A percentile compares a stretch with the other conserved stretches of the same genome.
phyloP scores from a whole-genome alignment of 2,329 filamentous ascomycete genomes.

The Tolypocladium ovalisporum region DNA sequence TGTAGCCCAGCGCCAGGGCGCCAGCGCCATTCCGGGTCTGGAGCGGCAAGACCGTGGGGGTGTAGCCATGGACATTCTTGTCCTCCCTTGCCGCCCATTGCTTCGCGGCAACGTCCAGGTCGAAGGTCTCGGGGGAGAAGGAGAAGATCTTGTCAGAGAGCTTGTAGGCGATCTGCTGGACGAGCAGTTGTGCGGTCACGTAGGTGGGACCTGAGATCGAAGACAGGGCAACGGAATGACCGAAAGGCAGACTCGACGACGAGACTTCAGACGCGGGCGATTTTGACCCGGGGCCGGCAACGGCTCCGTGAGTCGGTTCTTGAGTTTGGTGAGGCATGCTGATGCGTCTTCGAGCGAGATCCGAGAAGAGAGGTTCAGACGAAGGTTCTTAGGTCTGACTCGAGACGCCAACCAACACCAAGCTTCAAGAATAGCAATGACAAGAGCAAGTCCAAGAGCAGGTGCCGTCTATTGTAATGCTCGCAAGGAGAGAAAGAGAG shows the following conservation, averaged over 20 bases:
- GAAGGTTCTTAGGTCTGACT: not conserved
- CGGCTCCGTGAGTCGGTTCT: slow-evolving; percentile 23
- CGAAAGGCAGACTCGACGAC: slow-evolving; percentile 46
- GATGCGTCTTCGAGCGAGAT: not conserved
- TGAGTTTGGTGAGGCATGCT: slow-evolving; percentile 25
- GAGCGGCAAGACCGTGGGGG: slow-evolving; percentile 66
- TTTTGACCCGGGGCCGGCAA: slow-evolving; percentile 9
- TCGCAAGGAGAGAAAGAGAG: not conserved
- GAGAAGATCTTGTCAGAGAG: slow-evolving; percentile 96
- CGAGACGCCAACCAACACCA: not conserved
- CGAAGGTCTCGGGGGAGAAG: slow-evolving; percentile 89
- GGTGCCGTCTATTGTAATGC: not conserved
- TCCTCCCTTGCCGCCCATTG: slow-evolving; percentile 62
- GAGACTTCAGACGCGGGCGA: slow-evolving; percentile 25
- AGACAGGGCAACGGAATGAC: slow-evolving; percentile 40
- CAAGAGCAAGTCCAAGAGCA: slow-evolving; percentile 2
- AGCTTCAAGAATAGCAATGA: not conserved
- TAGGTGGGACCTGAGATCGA: slow-evolving; percentile 81
- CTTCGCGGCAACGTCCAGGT: slow-evolving; percentile 74
- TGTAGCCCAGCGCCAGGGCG: slow-evolving; percentile 85
- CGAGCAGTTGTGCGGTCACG: slow-evolving; percentile 80
- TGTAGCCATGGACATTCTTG: slow-evolving; percentile 71
- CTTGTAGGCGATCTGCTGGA: slow-evolving; percentile 92
- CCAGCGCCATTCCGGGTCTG: slow-evolving; percentile 86
- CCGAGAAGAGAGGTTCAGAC: not conserved